Conservation (phyloP, 495 filamentous ascomycete genomes). For the Neurospora sp. region DNA sequence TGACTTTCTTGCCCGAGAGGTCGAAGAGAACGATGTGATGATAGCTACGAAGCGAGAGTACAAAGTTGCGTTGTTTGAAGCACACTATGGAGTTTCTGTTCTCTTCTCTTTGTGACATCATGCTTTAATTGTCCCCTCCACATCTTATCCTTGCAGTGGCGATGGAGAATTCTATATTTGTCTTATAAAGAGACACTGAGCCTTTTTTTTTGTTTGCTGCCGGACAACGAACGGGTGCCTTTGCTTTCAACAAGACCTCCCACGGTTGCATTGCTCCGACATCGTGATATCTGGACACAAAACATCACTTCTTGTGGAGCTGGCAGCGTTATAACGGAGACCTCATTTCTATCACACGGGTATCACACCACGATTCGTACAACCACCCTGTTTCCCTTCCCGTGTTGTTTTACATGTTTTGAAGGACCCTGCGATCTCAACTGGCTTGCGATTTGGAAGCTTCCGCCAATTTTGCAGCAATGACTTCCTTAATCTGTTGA, state of each 20-base stretch:
- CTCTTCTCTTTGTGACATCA: neutral
- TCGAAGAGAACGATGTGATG: neutral
- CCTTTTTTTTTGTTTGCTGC: neutral
- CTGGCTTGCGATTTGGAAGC: conserved; percentile 6
- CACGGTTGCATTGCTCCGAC: neutral
- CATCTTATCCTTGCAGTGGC: neutral
- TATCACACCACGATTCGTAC: neutral
- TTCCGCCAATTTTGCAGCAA: conserved; percentile 29
- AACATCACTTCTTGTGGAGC: neutral
- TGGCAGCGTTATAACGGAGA: neutral
- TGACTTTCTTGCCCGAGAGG: neutral
- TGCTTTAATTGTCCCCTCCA: neutral
- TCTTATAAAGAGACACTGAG: neutral
- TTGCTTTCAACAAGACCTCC: neutral
- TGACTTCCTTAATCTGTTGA: conserved; percentile 39
- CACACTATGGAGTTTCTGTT: neutral
- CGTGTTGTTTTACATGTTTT: neutral
- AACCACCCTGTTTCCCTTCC: neutral
- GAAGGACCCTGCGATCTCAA: neutral
- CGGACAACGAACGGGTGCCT: neutral
- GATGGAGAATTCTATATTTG: neutral
- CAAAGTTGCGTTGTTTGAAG: neutral
- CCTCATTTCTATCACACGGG: neutral
- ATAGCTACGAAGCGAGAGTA: neutral
- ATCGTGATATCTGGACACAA: neutral